A percentile compares a stretch with the other conserved stretches of the same genome.
These are phyloP conservation scores for Dalbergia cochinchinensis DNA, from an alignment of 306 rosid genomes.

Conservation along the genomic window DNA sequence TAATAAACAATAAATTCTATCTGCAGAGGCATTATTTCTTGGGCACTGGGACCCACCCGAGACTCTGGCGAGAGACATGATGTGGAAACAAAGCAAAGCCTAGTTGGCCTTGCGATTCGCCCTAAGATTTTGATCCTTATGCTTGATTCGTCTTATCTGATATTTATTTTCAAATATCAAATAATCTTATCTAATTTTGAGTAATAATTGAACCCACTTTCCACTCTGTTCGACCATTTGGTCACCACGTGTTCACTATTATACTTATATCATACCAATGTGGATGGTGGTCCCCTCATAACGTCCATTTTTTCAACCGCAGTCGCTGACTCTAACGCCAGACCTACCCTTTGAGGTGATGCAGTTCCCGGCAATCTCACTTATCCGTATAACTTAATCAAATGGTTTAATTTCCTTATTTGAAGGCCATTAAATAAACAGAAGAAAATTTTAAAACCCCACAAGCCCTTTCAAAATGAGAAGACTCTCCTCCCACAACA, in stretches of 20 bases:
- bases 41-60: slow-evolving; percentile 5
- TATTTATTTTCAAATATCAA: neutral
- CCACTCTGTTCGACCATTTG: slow-evolving; percentile 55
- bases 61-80: slow-evolving; percentile 2
- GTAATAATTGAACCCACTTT: slow-evolving; percentile 57
- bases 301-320: slow-evolving; percentile 24
- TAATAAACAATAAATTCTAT: no score
- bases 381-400: neutral
- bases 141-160: slow-evolving; percentile 50
- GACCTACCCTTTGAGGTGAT: slow-evolving; percentile 27
- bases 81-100: slow-evolving; percentile 44
- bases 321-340: slow-evolving; percentile 6
- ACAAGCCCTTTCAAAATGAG: no score
- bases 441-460: no score
- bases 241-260: slow-evolving; percentile 50
- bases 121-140: slow-evolving; percentile 43
- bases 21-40: no score
- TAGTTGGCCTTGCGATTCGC: slow-evolving; percentile 54
- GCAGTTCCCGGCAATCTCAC: slow-evolving; percentile 14
- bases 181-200: slow-evolving; percentile 40
- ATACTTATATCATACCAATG: slow-evolving; percentile 30
- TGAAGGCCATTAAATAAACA: no score
- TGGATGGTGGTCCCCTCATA: slow-evolving; percentile 39
- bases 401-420: no score
- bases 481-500: neutral